Evolutionary conservation across 495 filamentous ascomycete species (phyloP).

Genomic region (Trichoderma asperelloides): DNA sequence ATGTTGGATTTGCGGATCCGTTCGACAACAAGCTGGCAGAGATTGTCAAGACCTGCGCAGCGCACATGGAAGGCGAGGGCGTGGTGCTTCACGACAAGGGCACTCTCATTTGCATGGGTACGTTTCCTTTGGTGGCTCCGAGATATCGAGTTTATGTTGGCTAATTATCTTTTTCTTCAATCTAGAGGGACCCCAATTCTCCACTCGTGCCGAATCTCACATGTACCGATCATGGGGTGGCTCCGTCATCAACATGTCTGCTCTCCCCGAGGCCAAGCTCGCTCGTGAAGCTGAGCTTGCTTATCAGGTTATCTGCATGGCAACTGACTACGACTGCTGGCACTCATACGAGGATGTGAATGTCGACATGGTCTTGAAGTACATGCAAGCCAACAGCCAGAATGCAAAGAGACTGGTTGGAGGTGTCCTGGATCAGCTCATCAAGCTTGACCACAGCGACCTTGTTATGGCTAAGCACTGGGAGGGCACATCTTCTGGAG

Average conservation of each 20-base stretch:
- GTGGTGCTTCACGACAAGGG: constrained; percentile 70
- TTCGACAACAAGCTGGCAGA: constrained; percentile 72
- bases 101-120: constrained; percentile 84
- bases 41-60: constrained; percentile 63
- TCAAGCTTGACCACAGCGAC: constrained; percentile 63
- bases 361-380: constrained; percentile 93
- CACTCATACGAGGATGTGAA: constrained; percentile 67
- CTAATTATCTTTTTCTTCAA: neutral
- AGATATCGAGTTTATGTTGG: neutral
- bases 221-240: constrained; percentile 91
- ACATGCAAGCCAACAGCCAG: constrained; percentile 84
- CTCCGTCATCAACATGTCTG: constrained; percentile 93
- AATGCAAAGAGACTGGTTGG: constrained; percentile 82
- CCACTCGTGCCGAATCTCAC: constrained; percentile 89
- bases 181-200: constrained; percentile 88
- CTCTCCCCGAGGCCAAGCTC: constrained; percentile 92
- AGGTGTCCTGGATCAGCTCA: constrained; percentile 78
- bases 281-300: constrained; percentile 92
- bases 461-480: constrained; percentile 72
- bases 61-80: constrained; percentile 67
- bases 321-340: constrained; percentile 99
- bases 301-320: constrained; percentile 98
- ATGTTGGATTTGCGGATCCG: constrained; percentile 91
- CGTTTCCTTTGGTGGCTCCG: constrained; percentile 16
- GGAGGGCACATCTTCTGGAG: constrained; percentile 51